Percentiles rank a stretch among this genome's conserved stretches.
These are phyloP conservation scores for Crithidia brevicula DNA, from an alignment of 208 protist species.

Conservation along the genomic window DNA sequence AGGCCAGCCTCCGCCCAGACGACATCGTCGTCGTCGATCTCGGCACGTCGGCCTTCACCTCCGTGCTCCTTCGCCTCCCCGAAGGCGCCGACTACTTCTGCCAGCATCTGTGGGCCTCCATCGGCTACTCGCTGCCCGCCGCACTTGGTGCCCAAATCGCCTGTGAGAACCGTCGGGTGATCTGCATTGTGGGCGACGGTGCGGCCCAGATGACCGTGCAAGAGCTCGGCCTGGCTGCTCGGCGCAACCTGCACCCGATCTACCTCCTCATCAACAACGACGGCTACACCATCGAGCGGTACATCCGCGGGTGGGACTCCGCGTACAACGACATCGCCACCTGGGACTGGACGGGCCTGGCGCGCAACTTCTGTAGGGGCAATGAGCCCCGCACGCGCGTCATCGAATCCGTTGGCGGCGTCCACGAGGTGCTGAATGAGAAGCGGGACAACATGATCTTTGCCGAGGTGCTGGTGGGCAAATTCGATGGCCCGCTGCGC, in stretches of 20 bases:
- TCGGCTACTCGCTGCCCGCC: conserved; percentile 59
- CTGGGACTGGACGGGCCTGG: conserved; percentile 49
- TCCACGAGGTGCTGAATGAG: conserved; percentile 27
- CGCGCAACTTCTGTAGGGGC: conserved; percentile 23
- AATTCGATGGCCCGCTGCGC: conserved; percentile 50
- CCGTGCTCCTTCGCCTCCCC: conserved; percentile 42
- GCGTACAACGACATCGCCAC: conserved; percentile 54
- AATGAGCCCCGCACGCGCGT: conserved; percentile 26
- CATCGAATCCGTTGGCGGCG: conserved; percentile 31
- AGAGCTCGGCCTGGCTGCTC: conserved; percentile 41
- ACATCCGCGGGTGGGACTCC: conserved; percentile 44
- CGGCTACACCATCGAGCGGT: conserved; percentile 65
- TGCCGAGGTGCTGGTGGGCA: conserved; percentile 40
- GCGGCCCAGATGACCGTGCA: conserved; percentile 67
- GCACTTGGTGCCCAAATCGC: conserved; percentile 55
- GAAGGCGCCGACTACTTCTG: conserved; percentile 24
- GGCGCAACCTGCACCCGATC: conserved; percentile 27
- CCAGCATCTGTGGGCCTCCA: conserved; percentile 60
- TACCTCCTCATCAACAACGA: conserved; percentile 59
- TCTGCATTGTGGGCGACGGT: conserved; percentile 56
- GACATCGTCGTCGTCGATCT: conserved; percentile 59
- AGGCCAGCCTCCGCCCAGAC: conserved; percentile 34
- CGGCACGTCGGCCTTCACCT: conserved; percentile 53
- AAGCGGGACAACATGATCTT: conserved; percentile 39
- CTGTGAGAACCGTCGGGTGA: conserved; percentile 43